A percentile compares a stretch with the other conserved stretches of the same genome.
Evolutionary conservation across 192 early-diverging fungal species (phyloP).

Genomic region (Allomyces macrogynus): DNA sequence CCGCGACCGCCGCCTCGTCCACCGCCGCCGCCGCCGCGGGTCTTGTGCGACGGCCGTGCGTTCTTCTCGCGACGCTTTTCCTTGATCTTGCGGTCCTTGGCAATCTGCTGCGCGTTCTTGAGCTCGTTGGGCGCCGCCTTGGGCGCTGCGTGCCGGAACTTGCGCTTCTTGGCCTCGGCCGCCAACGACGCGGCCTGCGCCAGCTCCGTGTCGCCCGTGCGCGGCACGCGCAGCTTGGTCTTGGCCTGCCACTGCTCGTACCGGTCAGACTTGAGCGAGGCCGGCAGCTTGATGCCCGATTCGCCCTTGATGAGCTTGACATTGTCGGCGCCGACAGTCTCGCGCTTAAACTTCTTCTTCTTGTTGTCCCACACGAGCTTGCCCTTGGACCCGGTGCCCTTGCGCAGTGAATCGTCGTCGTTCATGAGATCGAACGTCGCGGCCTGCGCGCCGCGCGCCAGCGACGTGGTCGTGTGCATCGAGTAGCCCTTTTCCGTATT

Average conservation of each 20-base stretch:
- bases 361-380: constrained; percentile 73
- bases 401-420: constrained; percentile 52
- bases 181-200: constrained; percentile 20
- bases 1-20: constrained; percentile 5
- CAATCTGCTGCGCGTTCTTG: constrained; percentile 36
- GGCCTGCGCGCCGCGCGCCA: constrained; percentile 58
- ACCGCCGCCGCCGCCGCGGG: too few species aligned
- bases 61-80: constrained; percentile 61
- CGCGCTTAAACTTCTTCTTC: constrained; percentile 71
- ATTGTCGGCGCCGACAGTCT: constrained; percentile 78
- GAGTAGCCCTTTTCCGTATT: constrained; percentile 74
- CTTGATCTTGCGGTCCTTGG: constrained; percentile 46
- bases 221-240: constrained; percentile 57
- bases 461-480: constrained; percentile 44
- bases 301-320: constrained; percentile 87
- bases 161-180: constrained; percentile 12
- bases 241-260: constrained; percentile 85
- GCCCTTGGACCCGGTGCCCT: constrained; percentile 21
- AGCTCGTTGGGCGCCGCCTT: constrained; percentile 47
- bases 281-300: constrained; percentile 70
- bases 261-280: constrained; percentile 65
- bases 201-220: constrained; percentile 71
- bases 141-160: constrained; percentile 47
- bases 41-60: constrained; percentile 21
- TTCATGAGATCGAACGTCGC: constrained; percentile 56